These are phyloP conservation scores for Syncephalastrum racemosum DNA, from an alignment of 371 early-diverging fungal species.

Conservation along the genomic window DNA sequence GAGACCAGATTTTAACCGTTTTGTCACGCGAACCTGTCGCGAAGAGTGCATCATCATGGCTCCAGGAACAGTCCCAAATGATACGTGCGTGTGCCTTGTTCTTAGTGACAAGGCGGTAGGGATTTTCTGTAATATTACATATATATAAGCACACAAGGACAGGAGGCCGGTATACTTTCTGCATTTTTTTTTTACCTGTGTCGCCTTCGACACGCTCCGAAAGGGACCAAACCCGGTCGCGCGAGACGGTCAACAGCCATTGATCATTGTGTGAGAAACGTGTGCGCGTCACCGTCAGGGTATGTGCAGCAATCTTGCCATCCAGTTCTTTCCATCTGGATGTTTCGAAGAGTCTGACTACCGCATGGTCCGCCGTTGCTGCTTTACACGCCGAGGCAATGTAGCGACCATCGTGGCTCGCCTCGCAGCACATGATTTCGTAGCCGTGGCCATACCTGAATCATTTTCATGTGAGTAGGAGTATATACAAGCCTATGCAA, in stretches of 20 bases:
- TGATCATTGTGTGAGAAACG: conserved; percentile 75
- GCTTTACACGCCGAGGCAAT: conserved; percentile 87
- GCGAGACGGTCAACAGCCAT: conserved; percentile 76
- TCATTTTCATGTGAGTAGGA: neutral
- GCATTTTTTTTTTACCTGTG: conserved; percentile 17
- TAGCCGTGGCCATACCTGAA: conserved; percentile 86
- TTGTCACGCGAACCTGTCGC: conserved; percentile 94
- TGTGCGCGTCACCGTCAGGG: conserved; percentile 84
- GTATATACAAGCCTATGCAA: neutral
- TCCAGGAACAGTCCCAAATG: conserved; percentile 91
- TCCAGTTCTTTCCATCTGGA: conserved; percentile 71
- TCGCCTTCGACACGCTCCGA: conserved; percentile 57
- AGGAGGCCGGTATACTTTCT: neutral
- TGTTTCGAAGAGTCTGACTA: conserved; percentile 72
- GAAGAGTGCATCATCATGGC: conserved; percentile 75
- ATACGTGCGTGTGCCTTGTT: conserved; percentile 92
- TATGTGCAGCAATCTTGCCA: conserved; percentile 68
- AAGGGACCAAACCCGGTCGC: conserved; percentile 91
- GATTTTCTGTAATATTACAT: conserved; percentile 20
- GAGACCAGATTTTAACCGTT: conserved; percentile 80
- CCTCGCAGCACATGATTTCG: conserved; percentile 81
- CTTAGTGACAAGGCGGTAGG: conserved; percentile 58
- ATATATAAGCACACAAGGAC: conserved; percentile 10
- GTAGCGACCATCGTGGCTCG: conserved; percentile 66
- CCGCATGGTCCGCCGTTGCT: conserved; percentile 74